phyloP scores from a whole-genome alignment of 805 yeast genomes.

The Metschnikowia anglica region DNA sequence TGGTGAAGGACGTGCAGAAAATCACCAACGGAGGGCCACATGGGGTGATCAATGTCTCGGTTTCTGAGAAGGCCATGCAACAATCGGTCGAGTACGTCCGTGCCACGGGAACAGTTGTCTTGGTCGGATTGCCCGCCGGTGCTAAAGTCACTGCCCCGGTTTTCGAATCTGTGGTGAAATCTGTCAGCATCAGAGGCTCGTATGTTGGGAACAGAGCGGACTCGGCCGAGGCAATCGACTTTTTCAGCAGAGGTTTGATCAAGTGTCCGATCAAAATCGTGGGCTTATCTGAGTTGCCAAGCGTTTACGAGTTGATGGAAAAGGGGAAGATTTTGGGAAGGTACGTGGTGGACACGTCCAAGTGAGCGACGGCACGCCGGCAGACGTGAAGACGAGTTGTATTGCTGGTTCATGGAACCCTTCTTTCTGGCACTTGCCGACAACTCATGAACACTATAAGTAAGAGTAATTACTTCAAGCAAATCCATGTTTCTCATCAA shows the following conservation, averaged over 20 bases:
- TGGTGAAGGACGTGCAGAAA: constrained; percentile 52
- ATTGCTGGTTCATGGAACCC: too few species aligned
- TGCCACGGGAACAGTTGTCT: constrained; percentile 34
- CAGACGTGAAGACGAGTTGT: too few species aligned
- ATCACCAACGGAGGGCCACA: constrained; percentile 75
- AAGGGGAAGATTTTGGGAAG: constrained; percentile 85
- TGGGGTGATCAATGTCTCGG: constrained; percentile 74
- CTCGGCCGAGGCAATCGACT: constrained; percentile 76
- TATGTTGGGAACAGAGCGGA: constrained; percentile 90
- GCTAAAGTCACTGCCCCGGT: constrained; percentile 71
- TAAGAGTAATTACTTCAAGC: too few species aligned
- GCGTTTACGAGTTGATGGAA: constrained; percentile 74
- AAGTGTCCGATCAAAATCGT: constrained; percentile 73
- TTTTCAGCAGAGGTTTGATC: constrained; percentile 70
- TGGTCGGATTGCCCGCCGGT: constrained; percentile 77
- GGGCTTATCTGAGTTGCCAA: constrained; percentile 68
- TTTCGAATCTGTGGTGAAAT: constrained; percentile 70
- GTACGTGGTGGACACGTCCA: constrained; percentile 75
- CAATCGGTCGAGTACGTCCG: constrained; percentile 39
- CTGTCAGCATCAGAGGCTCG: constrained; percentile 73
- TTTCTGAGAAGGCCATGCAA: constrained; percentile 65
- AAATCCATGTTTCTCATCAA: too few species aligned
- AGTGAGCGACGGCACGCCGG: constrained; percentile 8
- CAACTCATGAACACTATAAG: too few species aligned
- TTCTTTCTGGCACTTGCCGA: too few species aligned